These are phyloP conservation scores for Trichomonas gallinae DNA, from an alignment of 208 protist species.

Conservation along the genomic window DNA sequence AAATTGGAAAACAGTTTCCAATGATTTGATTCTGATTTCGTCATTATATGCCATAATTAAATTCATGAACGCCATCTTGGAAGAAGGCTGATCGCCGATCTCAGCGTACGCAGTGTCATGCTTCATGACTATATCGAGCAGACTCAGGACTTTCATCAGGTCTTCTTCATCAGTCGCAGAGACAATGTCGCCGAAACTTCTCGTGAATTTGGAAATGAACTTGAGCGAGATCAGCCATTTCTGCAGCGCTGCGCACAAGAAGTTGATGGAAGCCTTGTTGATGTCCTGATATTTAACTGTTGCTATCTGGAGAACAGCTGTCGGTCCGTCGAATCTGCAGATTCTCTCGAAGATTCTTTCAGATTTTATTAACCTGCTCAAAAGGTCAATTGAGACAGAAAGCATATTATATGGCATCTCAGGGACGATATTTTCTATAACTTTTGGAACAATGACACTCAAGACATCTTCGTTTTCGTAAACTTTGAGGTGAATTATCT, in stretches of 20 bases:
- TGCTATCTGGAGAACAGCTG: background rate
- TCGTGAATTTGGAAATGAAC: background rate
- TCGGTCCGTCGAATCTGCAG: background rate
- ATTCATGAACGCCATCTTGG: background rate
- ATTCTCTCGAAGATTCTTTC: background rate
- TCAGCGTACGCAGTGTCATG: background rate
- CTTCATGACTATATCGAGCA: background rate
- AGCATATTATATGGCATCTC: background rate
- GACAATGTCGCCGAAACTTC: background rate
- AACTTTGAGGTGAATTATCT: background rate
- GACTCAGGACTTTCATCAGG: background rate
- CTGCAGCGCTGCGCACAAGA: background rate
- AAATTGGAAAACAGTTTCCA: background rate
- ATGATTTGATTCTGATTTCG: background rate
- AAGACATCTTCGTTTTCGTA: background rate
- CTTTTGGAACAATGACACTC: background rate
- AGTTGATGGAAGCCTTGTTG: background rate
- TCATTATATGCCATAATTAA: background rate
- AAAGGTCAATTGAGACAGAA: background rate
- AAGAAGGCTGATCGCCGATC: background rate
- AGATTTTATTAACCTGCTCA: background rate
- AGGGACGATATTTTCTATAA: background rate
- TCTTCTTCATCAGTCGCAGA: background rate
- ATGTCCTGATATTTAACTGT: background rate
- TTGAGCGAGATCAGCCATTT: background rate